A percentile compares a stretch with the other conserved stretches of the same genome.
Evolutionary conservation across 768 basidiomycete species (phyloP).

Genomic region (Termitomyces sp.): DNA sequence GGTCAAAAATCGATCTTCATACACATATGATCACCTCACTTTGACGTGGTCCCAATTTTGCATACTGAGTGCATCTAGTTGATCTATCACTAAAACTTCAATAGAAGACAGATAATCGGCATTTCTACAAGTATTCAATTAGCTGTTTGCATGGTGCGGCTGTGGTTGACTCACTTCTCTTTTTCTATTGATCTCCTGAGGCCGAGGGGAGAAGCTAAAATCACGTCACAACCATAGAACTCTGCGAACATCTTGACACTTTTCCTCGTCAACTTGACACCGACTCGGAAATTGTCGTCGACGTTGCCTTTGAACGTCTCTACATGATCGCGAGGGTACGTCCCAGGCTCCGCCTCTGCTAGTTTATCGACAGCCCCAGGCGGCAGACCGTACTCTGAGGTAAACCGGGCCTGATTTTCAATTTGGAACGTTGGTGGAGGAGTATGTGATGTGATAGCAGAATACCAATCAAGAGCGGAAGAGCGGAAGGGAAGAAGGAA

Average conservation of each 20-base stretch:
- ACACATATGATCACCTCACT: conserved; percentile 39
- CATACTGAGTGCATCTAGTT: conserved; percentile 91
- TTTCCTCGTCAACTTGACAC: conserved; percentile 90
- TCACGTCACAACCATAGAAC: conserved; percentile 88
- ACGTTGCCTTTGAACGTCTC: conserved; percentile 96
- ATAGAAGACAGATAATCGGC: conserved; percentile 93
- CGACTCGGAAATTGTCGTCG: conserved; percentile 92
- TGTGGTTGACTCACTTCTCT: conserved; percentile 63
- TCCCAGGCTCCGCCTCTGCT: conserved; percentile 64
- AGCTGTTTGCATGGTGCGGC: not conserved
- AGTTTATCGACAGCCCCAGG: conserved; percentile 79
- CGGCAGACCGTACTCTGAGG: conserved; percentile 80
- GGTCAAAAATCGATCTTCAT: not conserved
- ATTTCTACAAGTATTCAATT: conserved; percentile 40
- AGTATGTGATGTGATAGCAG: conserved; percentile 74
- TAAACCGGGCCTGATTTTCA: conserved; percentile 84
- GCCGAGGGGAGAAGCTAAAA: conserved; percentile 92
- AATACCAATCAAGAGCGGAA: conserved; percentile 78
- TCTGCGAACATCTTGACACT: conserved; percentile 88
- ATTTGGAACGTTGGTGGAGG: conserved; percentile 73
- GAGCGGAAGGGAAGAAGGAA: conserved; percentile 93
- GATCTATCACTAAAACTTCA: conserved; percentile 88
- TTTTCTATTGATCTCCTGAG: conserved; percentile 90
- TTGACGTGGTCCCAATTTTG: conserved; percentile 99
- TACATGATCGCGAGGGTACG: conserved; percentile 85